These are phyloP conservation scores for Margaritispora aquatica DNA, from an alignment of 495 filamentous ascomycete species.

Conservation along the genomic window DNA sequence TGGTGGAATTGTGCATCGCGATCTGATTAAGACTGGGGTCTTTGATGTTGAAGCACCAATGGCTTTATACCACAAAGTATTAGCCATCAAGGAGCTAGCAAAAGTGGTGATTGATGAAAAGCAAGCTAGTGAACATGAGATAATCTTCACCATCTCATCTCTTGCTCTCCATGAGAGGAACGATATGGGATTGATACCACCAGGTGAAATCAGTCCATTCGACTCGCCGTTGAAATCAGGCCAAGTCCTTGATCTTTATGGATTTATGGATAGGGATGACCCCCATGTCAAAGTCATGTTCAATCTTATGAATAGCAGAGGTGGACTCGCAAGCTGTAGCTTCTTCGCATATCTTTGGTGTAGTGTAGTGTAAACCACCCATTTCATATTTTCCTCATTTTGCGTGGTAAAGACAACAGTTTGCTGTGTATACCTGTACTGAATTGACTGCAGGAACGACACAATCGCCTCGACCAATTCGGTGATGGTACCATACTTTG, in stretches of 20 bases:
- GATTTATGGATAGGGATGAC: not conserved
- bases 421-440: too few species aligned
- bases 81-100: constrained; percentile 2
- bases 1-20: not conserved
- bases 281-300: constrained; percentile 3
- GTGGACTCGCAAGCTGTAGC: constrained; percentile 5
- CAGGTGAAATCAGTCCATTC: not conserved
- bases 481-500: not conserved
- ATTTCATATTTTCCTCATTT: too few species aligned
- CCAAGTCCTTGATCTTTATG: constrained; percentile 12
- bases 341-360: not conserved
- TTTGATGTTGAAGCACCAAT: not conserved
- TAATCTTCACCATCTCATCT: not conserved
- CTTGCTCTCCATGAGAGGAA: constrained; percentile 5
- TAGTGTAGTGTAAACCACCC: not conserved
- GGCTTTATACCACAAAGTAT: constrained; percentile 2
- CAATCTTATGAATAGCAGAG: constrained; percentile 1
- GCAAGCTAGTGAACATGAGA: not conserved
- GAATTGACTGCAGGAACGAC: too few species aligned
- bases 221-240: constrained; percentile 1
- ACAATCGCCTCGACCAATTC: constrained; percentile 4
- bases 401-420: too few species aligned
- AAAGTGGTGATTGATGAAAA: not conserved
- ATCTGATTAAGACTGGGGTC: not conserved
- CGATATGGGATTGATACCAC: not conserved